Evolutionary conservation across 352 stramenopile genomes (phyloP), one percentile per base, ranked within the genome.

Genomic region (Pythium chondricola): DNA sequence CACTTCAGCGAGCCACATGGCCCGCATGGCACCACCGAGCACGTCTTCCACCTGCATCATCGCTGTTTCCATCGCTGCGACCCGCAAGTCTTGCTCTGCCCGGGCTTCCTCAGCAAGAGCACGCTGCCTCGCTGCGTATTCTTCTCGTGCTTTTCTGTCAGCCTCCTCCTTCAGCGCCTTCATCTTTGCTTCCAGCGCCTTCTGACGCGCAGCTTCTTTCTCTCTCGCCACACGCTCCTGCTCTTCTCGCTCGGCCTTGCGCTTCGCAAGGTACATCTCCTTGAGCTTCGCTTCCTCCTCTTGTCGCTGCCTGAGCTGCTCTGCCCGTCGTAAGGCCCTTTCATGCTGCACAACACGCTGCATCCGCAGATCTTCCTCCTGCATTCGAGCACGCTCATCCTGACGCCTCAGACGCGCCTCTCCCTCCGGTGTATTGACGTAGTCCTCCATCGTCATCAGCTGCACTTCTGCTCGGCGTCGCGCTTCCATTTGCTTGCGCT

Each of bases 371-470:
- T 89, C 77, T 50, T 89, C 74, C 24, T 85, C 74, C 35, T 59
- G 39, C 77, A 89, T 87, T 14, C 48, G 45, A 22, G 66, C 63
- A 2, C 61, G 65, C 43, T 85, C 74, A 11, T 77, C 61, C n/a
- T 81, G 77, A 4, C 77, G 58, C 25, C 58, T 52, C 8, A 76
- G 56, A 26, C 77, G 54, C 38, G 65, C 72, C 0, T 70, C 52
- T 2, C 77, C 77, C 31, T 87, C 78, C 0, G 49, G 49, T 4
- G 69, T 89, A 17, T 68, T 62, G 0, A 55, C 70, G 43, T 87
- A 89, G 45, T 89, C 78, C 25, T 89, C 78, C 2, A 49, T 64
- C 5, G 58, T 42, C 78, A 86, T 89, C 26, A 71, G 44, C 24
- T 40, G 27, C 21, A 70, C 43, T 44, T 89, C 78, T 0, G 53